phyloP scores from a whole-genome alignment of 108 stramenopile genomes.

The Thalassiosira profunda region DNA sequence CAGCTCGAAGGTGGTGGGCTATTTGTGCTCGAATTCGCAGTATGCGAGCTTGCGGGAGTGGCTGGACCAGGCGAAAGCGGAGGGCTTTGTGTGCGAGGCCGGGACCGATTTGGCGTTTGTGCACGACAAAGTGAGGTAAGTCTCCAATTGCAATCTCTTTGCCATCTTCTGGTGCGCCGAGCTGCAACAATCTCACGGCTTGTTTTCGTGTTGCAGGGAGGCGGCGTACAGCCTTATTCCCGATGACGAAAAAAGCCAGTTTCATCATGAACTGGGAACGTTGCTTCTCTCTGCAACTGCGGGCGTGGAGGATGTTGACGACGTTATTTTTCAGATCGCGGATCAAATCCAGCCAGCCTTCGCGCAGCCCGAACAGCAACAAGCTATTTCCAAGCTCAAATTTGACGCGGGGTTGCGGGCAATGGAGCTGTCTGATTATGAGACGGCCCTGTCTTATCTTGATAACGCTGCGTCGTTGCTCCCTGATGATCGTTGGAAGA shows the following conservation, averaged over 20 bases:
- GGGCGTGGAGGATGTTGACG: background rate
- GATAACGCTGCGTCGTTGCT: constrained; percentile 1
- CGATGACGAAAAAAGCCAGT: constrained; percentile 24
- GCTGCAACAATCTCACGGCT: no score
- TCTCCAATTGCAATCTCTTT: no score
- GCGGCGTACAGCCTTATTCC: constrained; percentile 60
- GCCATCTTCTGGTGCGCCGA: no score
- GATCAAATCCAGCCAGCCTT: constrained; percentile 25
- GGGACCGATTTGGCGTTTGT: constrained; percentile 32
- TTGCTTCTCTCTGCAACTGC: background rate
- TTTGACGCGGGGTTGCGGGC: constrained; percentile 25
- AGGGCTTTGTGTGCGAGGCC: constrained; percentile 15
- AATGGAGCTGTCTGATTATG: constrained; percentile 25
- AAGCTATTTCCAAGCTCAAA: constrained; percentile 24
- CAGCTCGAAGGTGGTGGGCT: background rate
- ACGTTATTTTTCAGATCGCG: background rate
- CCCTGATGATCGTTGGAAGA: constrained; percentile 16
- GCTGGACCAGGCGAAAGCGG: constrained; percentile 5
- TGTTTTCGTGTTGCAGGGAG: no score
- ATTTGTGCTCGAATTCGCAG: background rate
- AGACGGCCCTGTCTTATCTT: constrained; percentile 24
- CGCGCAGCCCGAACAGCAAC: background rate
- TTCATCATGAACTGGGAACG: background rate
- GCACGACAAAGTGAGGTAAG: constrained; percentile 59
- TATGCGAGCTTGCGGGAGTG: background rate